phyloP scores from a whole-genome alignment of 148 eudicot genomes.

The Fagopyrum homotropicum region DNA sequence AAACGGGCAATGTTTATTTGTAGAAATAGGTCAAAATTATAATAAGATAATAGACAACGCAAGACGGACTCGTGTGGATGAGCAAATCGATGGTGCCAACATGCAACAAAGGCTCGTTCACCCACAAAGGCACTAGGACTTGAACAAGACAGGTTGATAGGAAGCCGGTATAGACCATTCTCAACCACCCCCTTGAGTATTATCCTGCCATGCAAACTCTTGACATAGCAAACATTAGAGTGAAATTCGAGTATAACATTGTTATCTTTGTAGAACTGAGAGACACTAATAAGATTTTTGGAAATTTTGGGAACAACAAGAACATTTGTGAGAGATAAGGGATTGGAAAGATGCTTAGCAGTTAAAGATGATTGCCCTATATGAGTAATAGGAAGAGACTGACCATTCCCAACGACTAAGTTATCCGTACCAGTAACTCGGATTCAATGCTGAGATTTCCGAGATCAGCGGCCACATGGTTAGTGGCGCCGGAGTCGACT shows the following conservation, averaged over 20 bases:
- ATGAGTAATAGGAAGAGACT: too few relatives aligned
- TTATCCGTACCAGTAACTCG: neutral
- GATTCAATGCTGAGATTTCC: neutral
- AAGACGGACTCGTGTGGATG: neutral
- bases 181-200: neutral
- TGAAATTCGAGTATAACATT: too few relatives aligned
- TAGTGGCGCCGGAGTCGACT: neutral
- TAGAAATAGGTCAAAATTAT: neutral
- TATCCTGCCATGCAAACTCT: too few relatives aligned
- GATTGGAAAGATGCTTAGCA: neutral
- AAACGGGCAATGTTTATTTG: neutral
- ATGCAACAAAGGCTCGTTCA: too few relatives aligned
- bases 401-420: neutral
- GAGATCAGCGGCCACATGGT: neutral
- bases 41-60: neutral
- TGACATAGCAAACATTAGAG: too few relatives aligned
- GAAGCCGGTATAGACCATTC: neutral
- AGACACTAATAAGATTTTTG: neutral
- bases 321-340: too few relatives aligned
- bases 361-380: too few relatives aligned
- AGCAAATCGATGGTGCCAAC: too few relatives aligned
- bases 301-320: neutral
- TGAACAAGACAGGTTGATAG: too few relatives aligned
- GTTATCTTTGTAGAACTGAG: neutral
- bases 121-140: too few relatives aligned